phyloP scores from a whole-genome alignment of 2,329 filamentous ascomycete genomes.

The Waltergamsia citrina region DNA sequence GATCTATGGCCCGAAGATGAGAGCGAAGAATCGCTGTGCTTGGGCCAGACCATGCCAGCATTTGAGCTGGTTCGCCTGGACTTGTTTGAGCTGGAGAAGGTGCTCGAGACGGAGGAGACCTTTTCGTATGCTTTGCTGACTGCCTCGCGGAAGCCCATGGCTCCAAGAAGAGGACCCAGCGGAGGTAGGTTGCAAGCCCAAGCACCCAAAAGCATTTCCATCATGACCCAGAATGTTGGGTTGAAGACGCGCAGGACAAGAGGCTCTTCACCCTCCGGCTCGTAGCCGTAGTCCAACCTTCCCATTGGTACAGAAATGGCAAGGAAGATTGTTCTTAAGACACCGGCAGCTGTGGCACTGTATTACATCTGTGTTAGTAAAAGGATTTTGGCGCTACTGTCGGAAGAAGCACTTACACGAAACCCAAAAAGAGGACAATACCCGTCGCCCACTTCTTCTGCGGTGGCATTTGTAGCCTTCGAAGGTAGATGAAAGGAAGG shows the following conservation, averaged over 20 bases:
- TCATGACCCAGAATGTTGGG: conserved; percentile 7
- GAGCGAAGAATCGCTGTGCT: too few species aligned
- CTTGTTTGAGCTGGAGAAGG: background rate
- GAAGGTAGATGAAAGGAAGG: conserved; percentile 4
- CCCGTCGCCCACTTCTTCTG: conserved; percentile 6
- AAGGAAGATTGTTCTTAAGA: conserved; percentile 7
- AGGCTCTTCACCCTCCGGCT: conserved; percentile 2
- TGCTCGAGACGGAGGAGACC: background rate
- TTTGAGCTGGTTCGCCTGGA: background rate
- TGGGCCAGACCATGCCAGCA: too few species aligned
- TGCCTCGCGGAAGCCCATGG: conserved; percentile 2
- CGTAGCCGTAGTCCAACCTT: conserved; percentile 5
- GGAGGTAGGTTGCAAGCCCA: conserved; percentile 7
- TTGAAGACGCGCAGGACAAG: conserved; percentile 7
- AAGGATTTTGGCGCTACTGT: too few species aligned
- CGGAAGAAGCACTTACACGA: conserved; percentile 4
- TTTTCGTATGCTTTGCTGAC: conserved; percentile 1
- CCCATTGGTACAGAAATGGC: conserved; percentile 5
- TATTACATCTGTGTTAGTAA: background rate
- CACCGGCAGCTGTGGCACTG: conserved; percentile 5
- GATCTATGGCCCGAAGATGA: too few species aligned
- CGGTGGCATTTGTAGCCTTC: conserved; percentile 6
- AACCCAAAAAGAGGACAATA: conserved; percentile 5
- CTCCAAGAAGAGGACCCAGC: conserved; percentile 3
- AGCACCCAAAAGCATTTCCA: conserved; percentile 5